Evolutionary conservation across 164 flowering plant genomes (phyloP).

Genomic region (Malania oleifera): DNA sequence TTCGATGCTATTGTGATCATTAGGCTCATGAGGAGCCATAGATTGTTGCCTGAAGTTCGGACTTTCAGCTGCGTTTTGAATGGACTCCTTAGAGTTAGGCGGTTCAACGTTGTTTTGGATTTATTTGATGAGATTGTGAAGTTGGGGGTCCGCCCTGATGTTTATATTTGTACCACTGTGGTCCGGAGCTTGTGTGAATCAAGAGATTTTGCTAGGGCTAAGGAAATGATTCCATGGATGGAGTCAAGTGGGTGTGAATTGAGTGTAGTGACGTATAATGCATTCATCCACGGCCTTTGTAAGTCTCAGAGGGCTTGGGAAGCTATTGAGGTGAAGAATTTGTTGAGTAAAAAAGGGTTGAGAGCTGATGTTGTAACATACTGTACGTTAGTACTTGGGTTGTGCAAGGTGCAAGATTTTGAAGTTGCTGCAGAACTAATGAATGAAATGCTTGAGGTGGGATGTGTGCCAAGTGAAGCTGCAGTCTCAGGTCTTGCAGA

Average conservation of each 20-base stretch:
- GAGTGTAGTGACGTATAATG: constrained; percentile 63
- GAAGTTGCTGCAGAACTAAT: constrained; percentile 36
- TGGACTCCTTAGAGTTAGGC: constrained; percentile 50
- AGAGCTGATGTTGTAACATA: constrained; percentile 67
- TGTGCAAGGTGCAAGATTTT: constrained; percentile 47
- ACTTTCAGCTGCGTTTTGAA: constrained; percentile 59
- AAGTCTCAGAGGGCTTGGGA: constrained; percentile 45
- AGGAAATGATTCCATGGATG: constrained; percentile 35
- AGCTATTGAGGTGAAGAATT: constrained; percentile 65
- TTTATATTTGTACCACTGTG: constrained; percentile 44
- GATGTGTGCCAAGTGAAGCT: constrained; percentile 69
- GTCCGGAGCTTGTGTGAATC: constrained; percentile 62
- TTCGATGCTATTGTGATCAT: constrained; percentile 43
- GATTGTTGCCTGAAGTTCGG: constrained; percentile 56
- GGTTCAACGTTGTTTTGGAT: constrained; percentile 42
- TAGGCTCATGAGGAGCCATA: constrained; percentile 37
- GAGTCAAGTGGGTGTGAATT: constrained; percentile 42
- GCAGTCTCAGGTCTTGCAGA: constrained; percentile 63
- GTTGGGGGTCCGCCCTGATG: constrained; percentile 43
- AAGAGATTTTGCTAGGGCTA: constrained; percentile 52
- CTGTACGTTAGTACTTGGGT: constrained; percentile 66
- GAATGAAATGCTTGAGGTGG: constrained; percentile 67
- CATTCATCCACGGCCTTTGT: constrained; percentile 73
- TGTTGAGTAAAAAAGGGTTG: constrained; percentile 41
- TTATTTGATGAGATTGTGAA: constrained; percentile 48